Base-by-base conservation (phyloP, 306 rosid species). In the Prunus padus region DNA sequence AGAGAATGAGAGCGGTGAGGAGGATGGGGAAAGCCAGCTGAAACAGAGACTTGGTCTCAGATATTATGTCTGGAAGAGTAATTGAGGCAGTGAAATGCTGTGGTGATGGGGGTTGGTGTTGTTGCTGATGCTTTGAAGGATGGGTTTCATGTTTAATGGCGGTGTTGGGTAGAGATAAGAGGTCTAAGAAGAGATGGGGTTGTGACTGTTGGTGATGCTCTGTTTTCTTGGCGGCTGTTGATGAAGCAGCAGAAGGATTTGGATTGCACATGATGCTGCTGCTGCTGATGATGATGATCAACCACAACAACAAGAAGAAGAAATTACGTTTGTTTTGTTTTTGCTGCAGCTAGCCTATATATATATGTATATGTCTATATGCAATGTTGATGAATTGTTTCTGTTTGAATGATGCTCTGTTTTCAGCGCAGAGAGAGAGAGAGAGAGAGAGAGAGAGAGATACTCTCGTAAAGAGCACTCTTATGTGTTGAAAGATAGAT, bases 1-100 rank as follows among this genome's bases (percentile, higher is more conserved):
- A 95, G 85, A 95, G 84, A 70, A 95, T 84, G 73, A 95, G 89
- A 6, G 87, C 92, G 0, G 98, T 85, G 3, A 90, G 46, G 23
- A 87, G 87, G 3, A 88, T 92, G 3, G 98, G 98, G 42, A 83
- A 83, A 8, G 96, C 89, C 0, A 92, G 69, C 7, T 60, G 9
- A 77, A 89, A 71, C 3, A 95, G 90, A 0, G 97, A 87, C 79
- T 80, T 84, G 8, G 80, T 46, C 74, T 95, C 95, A 0, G 62
- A 23, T 6, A 82, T 2, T 16, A 90, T 69, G 19, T 81, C 84
- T 0, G 69, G 72, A 60, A 61, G 3, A 31, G 77, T 56, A 69
- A 44, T 20, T 56, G 23, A 8, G 28, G 61, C 40, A 42, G 70
- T 50, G 11, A 64, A 28, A 47, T 63, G 54, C 0, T 62, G 33